Evolutionary conservation across 2,329 filamentous ascomycete species (phyloP).

Genomic region (Proliferodiscus dingleyae): DNA sequence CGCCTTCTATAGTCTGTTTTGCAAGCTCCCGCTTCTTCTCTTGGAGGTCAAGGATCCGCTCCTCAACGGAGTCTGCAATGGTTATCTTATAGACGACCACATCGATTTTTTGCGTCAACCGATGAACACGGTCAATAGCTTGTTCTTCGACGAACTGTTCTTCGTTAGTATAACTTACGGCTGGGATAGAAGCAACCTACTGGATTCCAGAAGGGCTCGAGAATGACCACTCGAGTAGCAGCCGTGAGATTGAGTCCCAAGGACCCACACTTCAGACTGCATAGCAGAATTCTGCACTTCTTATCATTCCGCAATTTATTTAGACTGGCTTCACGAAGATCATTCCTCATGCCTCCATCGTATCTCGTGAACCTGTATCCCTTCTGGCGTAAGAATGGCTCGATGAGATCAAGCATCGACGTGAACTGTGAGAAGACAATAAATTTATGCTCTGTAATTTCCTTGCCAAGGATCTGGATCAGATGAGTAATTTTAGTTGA

Average conservation of each 20-base stretch:
- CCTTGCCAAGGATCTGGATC: conserved; percentile 71
- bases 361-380: conserved; percentile 81
- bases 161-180: conserved; percentile 10
- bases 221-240: conserved; percentile 85
- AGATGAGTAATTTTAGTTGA: conserved; percentile 93
- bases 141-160: conserved; percentile 93
- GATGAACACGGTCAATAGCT: conserved; percentile 95
- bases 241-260: conserved; percentile 92
- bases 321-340: conserved; percentile 82
- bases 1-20: conserved; percentile 83
- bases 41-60: conserved; percentile 89
- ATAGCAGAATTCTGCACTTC: conserved; percentile 76
- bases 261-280: conserved; percentile 89
- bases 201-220: conserved; percentile 99
- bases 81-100: conserved; percentile 95
- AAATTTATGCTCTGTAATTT: conserved; percentile 82
- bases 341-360: conserved; percentile 92
- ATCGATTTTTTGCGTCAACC: conserved; percentile 93
- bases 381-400: conserved; percentile 77
- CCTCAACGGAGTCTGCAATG: conserved; percentile 81
- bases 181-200: conserved; percentile 14
- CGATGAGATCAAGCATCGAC: conserved; percentile 93
- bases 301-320: conserved; percentile 69
- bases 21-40: conserved; percentile 89
- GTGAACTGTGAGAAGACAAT: conserved; percentile 99